These are phyloP conservation scores for Narthecium ossifragum DNA, from an alignment of 106 monocot species.

Conservation along the genomic window DNA sequence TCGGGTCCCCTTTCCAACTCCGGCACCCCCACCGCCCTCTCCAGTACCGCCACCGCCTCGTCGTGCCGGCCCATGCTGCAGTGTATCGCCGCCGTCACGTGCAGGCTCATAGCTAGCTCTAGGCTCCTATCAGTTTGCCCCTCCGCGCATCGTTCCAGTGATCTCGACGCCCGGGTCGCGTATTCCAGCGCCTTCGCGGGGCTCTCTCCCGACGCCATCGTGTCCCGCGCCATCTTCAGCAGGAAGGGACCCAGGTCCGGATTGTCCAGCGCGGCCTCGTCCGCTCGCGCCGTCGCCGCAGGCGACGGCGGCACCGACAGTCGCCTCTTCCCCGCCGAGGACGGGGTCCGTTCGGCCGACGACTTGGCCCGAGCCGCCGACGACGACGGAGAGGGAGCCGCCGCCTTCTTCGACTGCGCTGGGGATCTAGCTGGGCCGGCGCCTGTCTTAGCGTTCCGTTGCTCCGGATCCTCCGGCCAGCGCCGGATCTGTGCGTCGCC, in stretches of 20 bases:
- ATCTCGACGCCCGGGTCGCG: conserved; percentile 64
- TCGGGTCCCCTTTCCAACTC: conserved; percentile 22
- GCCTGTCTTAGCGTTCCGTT: too few species aligned
- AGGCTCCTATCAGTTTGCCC: conserved; percentile 5
- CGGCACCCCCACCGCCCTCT: conserved; percentile 28
- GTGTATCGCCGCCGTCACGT: conserved; percentile 41
- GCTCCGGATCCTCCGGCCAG: conserved; percentile 2
- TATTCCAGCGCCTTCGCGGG: conserved; percentile 74
- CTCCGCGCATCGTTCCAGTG: conserved; percentile 4
- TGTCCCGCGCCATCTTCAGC: conserved; percentile 74
- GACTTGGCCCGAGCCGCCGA: conserved; percentile 19
- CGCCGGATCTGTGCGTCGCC: conserved; percentile 14
- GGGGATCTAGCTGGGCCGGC: conserved; percentile 2
- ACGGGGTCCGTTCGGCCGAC: conserved; percentile 11
- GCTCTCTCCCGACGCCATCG: conserved; percentile 82
- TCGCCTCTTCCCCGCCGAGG: conserved; percentile 10
- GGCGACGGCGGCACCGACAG: conserved; percentile 6
- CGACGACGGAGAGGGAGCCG: conserved; percentile 11
- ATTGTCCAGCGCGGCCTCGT: conserved; percentile 62
- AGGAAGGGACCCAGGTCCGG: conserved; percentile 95
- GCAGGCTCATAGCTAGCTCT: conserved; percentile 42
- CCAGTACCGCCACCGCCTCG: conserved; percentile 42
- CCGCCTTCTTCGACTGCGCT: conserved; percentile 7
- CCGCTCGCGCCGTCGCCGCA: not conserved
- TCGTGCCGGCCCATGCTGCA: conserved; percentile 36